Base-by-base conservation (phyloP, 352 stramenopile species). In the Phytopythium vexans region DNA sequence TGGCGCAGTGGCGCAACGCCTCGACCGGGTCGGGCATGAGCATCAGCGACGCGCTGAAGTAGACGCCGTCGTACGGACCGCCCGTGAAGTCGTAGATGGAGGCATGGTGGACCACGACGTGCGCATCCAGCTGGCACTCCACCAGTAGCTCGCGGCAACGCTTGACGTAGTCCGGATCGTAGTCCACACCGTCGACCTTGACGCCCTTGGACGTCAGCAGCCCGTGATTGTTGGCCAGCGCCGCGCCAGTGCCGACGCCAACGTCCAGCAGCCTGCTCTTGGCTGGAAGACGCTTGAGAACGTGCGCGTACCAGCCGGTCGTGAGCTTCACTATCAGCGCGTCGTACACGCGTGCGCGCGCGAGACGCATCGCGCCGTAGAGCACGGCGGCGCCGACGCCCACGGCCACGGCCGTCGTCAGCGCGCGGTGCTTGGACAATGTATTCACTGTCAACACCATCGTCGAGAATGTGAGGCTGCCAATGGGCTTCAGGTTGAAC, bases 1-100 rank as follows among this genome's bases (percentile, higher is more conserved):
- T 46, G 8, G 71, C 62, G 1, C 68, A 79, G 43, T 92, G 78
- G 10, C 74, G 61, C 21, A 97, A 76, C 47, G 91, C 91, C 51
- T 79, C 64, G 15, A 92, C 77, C 0, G 88, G 83, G 66, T 97
- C 86, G 2, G 91, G 91, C 66, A 97, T 91, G 64, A 97, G 82
- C 73, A 92, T 95, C 40, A 97, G 87, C 34, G 88, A 97, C 39
- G 87, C 89, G 54, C 82, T 95, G 59, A 97, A 97, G 73, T 97
- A 97, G 16, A 86, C 83, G 34, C 85, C 88, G 68, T 97, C 88
- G 62, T 94, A 96, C 32, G 68, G 78, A 3, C 70, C 81, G 49
- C 64, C 70, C 35, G 58, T 31, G 42, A 60, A 88, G 54, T 96
- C 84, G 68, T 94, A 96, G 50, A 96, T 70, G 42, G 82, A 94